Evolutionary conservation across 2,329 filamentous ascomycete species (phyloP).

Genomic region (Epichloe elymi): DNA sequence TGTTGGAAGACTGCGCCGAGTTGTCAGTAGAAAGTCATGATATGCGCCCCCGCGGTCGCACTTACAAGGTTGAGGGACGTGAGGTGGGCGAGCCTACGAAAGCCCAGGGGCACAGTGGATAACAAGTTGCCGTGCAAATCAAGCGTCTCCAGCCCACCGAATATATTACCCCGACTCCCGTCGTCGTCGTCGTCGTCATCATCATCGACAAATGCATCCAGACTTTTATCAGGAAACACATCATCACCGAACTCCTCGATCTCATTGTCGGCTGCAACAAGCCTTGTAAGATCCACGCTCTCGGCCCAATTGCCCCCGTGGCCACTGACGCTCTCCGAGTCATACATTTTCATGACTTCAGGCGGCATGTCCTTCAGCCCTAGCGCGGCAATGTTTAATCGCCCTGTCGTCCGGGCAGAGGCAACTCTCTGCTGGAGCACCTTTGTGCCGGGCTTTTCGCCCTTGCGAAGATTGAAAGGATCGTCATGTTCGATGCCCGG

Average conservation of each 20-base stretch:
- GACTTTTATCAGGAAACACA: conserved; percentile 63
- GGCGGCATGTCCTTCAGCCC: conserved; percentile 64
- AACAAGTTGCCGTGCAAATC: conserved; percentile 82
- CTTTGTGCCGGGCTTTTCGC: conserved; percentile 46
- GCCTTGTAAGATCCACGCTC: conserved; percentile 70
- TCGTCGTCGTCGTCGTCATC: conserved; percentile 45
- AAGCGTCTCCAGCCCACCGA: conserved; percentile 66
- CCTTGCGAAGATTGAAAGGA: conserved; percentile 56
- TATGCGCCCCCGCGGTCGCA: conserved; percentile 3
- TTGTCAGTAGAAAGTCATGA: conserved; percentile 10
- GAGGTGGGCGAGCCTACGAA: conserved; percentile 59
- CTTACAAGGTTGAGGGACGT: conserved; percentile 71
- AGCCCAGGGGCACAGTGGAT: conserved; percentile 56
- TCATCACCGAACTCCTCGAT: conserved; percentile 58
- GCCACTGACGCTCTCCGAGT: conserved; percentile 52
- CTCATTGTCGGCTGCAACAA: conserved; percentile 85
- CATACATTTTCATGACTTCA: conserved; percentile 85
- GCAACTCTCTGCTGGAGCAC: conserved; percentile 62
- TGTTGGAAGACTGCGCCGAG: conserved; percentile 56
- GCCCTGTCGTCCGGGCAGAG: conserved; percentile 61
- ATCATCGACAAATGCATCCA: conserved; percentile 38
- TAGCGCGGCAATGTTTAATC: conserved; percentile 80
- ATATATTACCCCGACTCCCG: conserved; percentile 59
- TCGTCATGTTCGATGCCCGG: conserved; percentile 44
- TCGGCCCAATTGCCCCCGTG: conserved; percentile 72